Conservation (phyloP, 2,329 filamentous ascomycete genomes). For the Aspergillus piperis region DNA sequence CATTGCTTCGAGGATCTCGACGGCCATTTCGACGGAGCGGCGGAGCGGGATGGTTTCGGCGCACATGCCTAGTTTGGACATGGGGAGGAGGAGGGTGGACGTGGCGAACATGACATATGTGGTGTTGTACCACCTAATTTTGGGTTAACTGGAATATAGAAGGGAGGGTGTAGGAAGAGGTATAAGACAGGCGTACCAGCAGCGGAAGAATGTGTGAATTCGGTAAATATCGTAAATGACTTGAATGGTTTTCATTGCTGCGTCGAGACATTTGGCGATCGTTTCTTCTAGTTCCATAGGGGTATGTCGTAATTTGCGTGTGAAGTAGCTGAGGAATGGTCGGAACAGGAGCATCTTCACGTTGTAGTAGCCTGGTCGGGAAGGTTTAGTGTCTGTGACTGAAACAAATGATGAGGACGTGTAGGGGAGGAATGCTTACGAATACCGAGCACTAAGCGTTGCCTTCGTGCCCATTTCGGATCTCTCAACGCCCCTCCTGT, state of each 20-base stretch:
- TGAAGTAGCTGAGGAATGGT: constrained; percentile 37
- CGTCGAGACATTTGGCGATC: constrained; percentile 41
- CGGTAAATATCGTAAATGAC: constrained; percentile 44
- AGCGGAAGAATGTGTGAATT: constrained; percentile 44
- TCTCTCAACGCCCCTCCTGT: constrained; percentile 34
- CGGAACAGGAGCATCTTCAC: constrained; percentile 45
- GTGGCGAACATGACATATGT: constrained; percentile 47
- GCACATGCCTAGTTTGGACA: constrained; percentile 33
- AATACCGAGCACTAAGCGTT: constrained; percentile 42
- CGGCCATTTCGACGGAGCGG: constrained; percentile 38
- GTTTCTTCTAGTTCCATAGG: constrained; percentile 32
- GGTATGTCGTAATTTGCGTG: constrained; percentile 29
- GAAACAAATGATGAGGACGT: not conserved
- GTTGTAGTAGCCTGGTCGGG: constrained; percentile 39
- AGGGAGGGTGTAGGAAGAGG: not conserved
- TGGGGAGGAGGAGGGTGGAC: constrained; percentile 39
- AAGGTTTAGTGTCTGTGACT: not conserved
- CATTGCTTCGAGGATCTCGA: constrained; percentile 46
- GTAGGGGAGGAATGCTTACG: constrained; percentile 27
- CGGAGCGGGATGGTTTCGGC: constrained; percentile 31
- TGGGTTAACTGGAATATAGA: not conserved
- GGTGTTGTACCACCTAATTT: constrained; percentile 45
- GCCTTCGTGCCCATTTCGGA: constrained; percentile 41
- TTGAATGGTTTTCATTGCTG: constrained; percentile 43
- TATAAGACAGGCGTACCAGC: constrained; percentile 34